Percentiles rank a stretch among this genome's conserved stretches.
Conservation (phyloP, 257 asterid species). For the Voacanga thouarsii region DNA sequence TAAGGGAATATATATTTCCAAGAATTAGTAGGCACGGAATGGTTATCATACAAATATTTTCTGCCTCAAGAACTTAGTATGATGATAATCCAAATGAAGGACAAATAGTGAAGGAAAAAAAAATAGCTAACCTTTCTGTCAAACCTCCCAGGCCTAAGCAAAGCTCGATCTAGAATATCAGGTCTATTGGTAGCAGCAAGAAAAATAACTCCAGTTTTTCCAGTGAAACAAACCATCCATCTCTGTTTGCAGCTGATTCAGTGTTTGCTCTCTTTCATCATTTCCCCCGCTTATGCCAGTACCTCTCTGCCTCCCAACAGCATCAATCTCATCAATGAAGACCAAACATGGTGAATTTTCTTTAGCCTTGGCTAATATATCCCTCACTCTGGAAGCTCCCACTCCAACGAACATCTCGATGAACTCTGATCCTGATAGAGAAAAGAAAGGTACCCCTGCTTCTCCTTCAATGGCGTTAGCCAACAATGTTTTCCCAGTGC, state of each 20-base stretch:
- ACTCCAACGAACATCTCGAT: slow-evolving; percentile 79
- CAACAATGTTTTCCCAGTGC: slow-evolving; percentile 69
- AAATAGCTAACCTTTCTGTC: slow-evolving; percentile 48
- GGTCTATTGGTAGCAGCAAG: slow-evolving; percentile 72
- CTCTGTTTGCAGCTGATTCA: slow-evolving; percentile 63
- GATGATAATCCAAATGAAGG: background rate
- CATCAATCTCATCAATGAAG: slow-evolving; percentile 71
- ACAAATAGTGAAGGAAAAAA: background rate
- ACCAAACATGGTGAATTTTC: slow-evolving; percentile 46
- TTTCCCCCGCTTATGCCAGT: slow-evolving; percentile 81
- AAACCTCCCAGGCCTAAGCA: slow-evolving; percentile 71
- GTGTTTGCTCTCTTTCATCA: slow-evolving; percentile 73
- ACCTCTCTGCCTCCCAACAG: slow-evolving; percentile 71
- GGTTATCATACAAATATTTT: background rate
- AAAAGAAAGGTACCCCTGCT: slow-evolving; percentile 66
- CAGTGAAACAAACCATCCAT: slow-evolving; percentile 69
- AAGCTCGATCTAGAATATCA: slow-evolving; percentile 63
- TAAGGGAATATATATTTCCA: slow-evolving; percentile 12
- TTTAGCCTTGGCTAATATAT: slow-evolving; percentile 51
- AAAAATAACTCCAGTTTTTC: slow-evolving; percentile 54
- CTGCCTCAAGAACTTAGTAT: background rate
- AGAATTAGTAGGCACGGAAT: background rate
- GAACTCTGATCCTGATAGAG: slow-evolving; percentile 68
- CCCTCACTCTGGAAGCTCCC: slow-evolving; percentile 76
- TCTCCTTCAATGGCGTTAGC: slow-evolving; percentile 76